Percentiles rank a stretch among this genome's conserved stretches.
Evolutionary conservation across 164 flowering plant species (phyloP).

Genomic region (Piper longum): DNA sequence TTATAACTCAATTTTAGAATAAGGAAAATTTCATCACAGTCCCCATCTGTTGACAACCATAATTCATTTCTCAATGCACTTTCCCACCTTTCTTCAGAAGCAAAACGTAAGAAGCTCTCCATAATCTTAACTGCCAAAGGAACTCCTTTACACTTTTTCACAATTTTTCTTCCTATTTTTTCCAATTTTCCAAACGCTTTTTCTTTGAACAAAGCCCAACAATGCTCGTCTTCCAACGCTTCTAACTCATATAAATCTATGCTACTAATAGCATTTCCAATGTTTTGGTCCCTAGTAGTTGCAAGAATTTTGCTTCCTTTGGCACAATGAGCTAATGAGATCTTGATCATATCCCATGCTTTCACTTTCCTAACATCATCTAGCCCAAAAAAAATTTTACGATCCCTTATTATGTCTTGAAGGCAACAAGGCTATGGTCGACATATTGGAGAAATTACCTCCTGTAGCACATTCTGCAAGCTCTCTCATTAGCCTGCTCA

Average conservation of each 20-base stretch:
- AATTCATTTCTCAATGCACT: conserved; percentile 5
- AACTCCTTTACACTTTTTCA: conserved; percentile 11
- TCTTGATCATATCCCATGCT: conserved; percentile 1
- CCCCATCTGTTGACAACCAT: conserved; percentile 7
- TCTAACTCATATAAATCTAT: neutral
- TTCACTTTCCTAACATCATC: conserved; percentile 7
- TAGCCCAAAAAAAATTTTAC: conserved; percentile 1
- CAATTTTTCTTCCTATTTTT: neutral
- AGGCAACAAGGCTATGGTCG: neutral
- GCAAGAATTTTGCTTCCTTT: conserved; percentile 5
- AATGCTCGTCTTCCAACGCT: neutral
- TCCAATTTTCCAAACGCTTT: neutral
- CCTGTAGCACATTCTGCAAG: neutral
- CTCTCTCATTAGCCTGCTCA: neutral
- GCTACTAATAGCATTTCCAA: neutral
- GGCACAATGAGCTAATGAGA: neutral
- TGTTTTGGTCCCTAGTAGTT: conserved; percentile 1
- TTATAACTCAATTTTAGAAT: conserved; percentile 5
- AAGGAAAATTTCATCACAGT: neutral
- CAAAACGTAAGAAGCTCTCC: conserved; percentile 3
- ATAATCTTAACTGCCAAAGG: conserved; percentile 10
- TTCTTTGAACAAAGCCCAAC: neutral
- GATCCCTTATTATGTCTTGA: neutral
- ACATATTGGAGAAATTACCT: neutral
- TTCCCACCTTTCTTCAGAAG: neutral